Evolutionary conservation across 2,329 filamentous ascomycete species (phyloP).

Genomic region (Bipolaris sorokiniana): DNA sequence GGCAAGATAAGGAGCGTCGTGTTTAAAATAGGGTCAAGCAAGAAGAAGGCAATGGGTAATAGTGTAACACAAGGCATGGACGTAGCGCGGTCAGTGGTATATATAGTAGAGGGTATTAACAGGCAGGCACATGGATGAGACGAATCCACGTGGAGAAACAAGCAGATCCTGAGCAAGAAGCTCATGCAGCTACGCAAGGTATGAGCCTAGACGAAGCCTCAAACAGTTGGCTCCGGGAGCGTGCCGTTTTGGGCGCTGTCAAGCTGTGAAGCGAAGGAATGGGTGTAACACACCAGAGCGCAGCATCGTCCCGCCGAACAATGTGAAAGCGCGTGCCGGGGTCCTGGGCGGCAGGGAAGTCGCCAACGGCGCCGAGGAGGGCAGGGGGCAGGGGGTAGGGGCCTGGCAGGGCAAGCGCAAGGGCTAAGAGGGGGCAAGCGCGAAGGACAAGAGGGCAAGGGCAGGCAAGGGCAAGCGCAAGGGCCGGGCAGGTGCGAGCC

Average conservation of each 20-base stretch:
- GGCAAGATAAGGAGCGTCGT: constrained; percentile 20
- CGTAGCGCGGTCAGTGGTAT: constrained; percentile 32
- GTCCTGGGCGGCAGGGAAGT: constrained; percentile 37
- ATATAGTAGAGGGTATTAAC: constrained; percentile 41
- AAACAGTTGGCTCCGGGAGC: constrained; percentile 49
- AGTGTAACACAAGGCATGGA: constrained; percentile 23
- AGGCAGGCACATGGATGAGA: constrained; percentile 37
- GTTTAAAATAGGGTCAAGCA: constrained; percentile 13
- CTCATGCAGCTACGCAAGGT: constrained; percentile 45
- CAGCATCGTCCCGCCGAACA: constrained; percentile 39
- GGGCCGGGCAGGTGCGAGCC: constrained; percentile 14
- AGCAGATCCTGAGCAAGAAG: constrained; percentile 41
- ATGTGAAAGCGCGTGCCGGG: constrained; percentile 30
- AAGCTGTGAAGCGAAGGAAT: constrained; percentile 46
- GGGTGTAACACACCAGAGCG: constrained; percentile 44
- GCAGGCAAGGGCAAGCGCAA: constrained; percentile 7
- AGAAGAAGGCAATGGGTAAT: constrained; percentile 14
- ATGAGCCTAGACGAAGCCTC: constrained; percentile 46
- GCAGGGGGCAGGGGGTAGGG: constrained; percentile 28
- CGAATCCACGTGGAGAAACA: constrained; percentile 45
- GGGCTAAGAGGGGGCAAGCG: too few relatives aligned
- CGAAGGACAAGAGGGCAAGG: too few relatives aligned
- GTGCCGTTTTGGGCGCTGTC: constrained; percentile 50
- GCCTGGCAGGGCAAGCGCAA: constrained; percentile 15
- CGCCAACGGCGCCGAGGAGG: constrained; percentile 37